Percentiles rank a stretch among this genome's conserved stretches.
phyloP scores from a whole-genome alignment of 345 rosid genomes.

The Eucalyptus fibrosa region DNA sequence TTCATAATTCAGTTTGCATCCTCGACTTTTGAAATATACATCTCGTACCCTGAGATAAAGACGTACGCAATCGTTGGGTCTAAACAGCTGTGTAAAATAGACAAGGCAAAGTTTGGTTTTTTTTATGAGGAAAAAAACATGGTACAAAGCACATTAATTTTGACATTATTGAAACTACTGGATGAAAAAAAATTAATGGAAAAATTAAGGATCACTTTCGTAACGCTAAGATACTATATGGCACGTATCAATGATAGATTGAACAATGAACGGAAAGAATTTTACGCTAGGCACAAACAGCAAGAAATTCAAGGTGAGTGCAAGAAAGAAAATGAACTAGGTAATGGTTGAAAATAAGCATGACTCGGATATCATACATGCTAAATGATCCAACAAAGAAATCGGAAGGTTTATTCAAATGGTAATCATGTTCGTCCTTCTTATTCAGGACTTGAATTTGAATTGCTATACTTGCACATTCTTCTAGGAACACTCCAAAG shows the following conservation, averaged over 20 bases:
- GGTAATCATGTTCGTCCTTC: not conserved
- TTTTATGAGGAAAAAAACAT: not conserved
- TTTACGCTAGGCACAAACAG: not conserved
- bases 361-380: not conserved
- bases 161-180: not conserved
- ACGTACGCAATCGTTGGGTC: not conserved
- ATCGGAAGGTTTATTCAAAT: not conserved
- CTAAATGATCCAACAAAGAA: not conserved
- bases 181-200: not conserved
- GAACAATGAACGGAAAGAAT: not conserved
- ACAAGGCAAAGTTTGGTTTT: not conserved
- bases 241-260: not conserved
- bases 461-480: not conserved
- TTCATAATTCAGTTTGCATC: not conserved
- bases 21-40: not conserved
- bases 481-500: not conserved
- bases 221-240: not conserved
- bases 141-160: not conserved
- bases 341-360: not conserved
- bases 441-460: not conserved
- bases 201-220: not conserved
- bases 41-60: not conserved
- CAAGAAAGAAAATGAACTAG: not conserved
- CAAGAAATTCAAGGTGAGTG: not conserved
- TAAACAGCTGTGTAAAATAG: not conserved